These are phyloP conservation scores for Leishmania major DNA, from an alignment of 208 protist species.

Conservation along the genomic window DNA sequence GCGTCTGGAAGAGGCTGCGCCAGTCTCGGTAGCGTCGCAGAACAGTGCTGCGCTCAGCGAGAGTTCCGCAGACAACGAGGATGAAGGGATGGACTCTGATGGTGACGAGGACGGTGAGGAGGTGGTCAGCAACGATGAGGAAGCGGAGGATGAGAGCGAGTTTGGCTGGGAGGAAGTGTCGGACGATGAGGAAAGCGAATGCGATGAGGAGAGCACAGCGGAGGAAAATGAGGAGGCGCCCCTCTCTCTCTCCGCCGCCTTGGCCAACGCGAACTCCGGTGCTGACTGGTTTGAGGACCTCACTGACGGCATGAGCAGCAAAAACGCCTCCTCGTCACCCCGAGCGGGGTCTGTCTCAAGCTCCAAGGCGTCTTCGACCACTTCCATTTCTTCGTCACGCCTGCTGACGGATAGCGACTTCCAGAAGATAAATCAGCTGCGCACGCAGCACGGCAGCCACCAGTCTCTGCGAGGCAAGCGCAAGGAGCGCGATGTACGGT, in stretches of 20 bases:
- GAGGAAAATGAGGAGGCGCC: constrained; percentile 34
- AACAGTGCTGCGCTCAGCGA: neutral
- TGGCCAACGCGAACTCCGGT: constrained; percentile 10
- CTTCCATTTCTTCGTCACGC: constrained; percentile 53
- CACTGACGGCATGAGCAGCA: constrained; percentile 18
- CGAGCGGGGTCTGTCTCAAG: constrained; percentile 36
- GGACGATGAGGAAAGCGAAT: constrained; percentile 32
- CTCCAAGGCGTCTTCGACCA: constrained; percentile 36
- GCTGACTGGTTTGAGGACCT: constrained; percentile 81
- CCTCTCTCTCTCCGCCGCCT: constrained; percentile 32
- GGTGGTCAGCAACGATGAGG: constrained; percentile 19
- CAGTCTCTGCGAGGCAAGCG: constrained; percentile 73
- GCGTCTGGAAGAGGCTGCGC: constrained; percentile 1
- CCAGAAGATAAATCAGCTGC: constrained; percentile 78
- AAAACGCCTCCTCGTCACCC: constrained; percentile 13
- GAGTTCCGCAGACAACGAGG: neutral
- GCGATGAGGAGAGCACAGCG: constrained; percentile 27
- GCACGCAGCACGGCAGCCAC: constrained; percentile 72
- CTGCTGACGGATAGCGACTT: constrained; percentile 88
- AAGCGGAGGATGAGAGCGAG: constrained; percentile 22
- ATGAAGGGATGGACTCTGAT: neutral
- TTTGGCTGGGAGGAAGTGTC: constrained; percentile 27
- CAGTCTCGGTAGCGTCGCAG: neutral
- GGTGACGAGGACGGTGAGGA: constrained; percentile 8
- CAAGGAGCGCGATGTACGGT: constrained; percentile 61